These are phyloP conservation scores for Coix lacrymajobi DNA, from an alignment of 176 grass and related monocot genomes.

Conservation along the genomic window DNA sequence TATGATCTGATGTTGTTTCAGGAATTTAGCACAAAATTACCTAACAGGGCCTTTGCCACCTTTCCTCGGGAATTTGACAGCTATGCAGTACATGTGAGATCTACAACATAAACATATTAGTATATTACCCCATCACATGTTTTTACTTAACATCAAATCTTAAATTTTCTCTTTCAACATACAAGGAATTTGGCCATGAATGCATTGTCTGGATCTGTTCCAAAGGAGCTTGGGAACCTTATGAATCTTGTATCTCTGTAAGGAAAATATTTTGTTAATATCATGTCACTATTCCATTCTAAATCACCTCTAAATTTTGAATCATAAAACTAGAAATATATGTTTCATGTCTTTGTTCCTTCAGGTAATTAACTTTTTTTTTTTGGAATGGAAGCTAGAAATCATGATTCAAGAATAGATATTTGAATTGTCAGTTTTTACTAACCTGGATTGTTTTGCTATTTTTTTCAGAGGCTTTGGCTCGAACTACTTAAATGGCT, in stretches of 20 bases:
- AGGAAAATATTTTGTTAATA: neutral
- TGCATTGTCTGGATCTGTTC: conserved; percentile 78
- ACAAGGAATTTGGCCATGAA: conserved; percentile 56
- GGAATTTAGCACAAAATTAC: conserved; percentile 51
- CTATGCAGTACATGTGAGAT: conserved; percentile 70
- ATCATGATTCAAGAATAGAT: neutral
- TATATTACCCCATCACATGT: neutral
- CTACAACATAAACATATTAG: neutral
- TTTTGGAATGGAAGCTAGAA: neutral
- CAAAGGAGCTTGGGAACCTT: conserved; percentile 77
- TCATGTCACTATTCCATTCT: neutral
- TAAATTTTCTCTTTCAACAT: conserved; percentile 21
- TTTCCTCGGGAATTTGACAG: conserved; percentile 55
- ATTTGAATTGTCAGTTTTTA: neutral
- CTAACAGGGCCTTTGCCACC: conserved; percentile 71
- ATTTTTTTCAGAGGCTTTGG: conserved; percentile 42
- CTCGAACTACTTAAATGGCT: conserved; percentile 64
- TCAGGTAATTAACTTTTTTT: neutral
- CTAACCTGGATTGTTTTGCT: neutral
- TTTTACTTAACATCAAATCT: neutral
- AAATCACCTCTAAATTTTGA: neutral
- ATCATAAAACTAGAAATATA: neutral
- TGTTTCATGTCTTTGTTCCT: neutral
- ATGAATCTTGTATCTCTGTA: conserved; percentile 45
- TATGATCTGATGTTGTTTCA: conserved; percentile 33